A percentile compares a stretch with the other conserved stretches of the same genome.
Evolutionary conservation across 768 basidiomycete species (phyloP).

Genomic region (Leucosporidium scottii): DNA sequence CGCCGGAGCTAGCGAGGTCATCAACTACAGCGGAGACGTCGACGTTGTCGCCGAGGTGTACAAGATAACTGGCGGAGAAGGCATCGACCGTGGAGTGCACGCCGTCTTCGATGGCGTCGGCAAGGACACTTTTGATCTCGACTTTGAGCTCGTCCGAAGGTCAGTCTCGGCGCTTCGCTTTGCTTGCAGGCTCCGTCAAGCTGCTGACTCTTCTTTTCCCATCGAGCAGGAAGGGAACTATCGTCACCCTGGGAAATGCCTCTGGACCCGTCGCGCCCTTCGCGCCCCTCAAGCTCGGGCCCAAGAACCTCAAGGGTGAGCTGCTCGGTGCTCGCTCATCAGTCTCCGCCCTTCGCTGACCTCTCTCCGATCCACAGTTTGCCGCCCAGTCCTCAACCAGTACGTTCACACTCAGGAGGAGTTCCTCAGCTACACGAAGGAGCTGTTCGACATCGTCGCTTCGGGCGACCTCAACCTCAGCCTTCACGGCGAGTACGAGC

Average conservation of each 20-base stretch:
- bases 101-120: constrained; percentile 95
- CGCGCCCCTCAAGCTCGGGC: constrained; percentile 60
- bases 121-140: constrained; percentile 69
- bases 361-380: constrained; percentile 18
- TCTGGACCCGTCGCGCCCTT: constrained; percentile 76
- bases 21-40: constrained; percentile 63
- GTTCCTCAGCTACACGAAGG: constrained; percentile 55
- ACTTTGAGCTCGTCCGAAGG: constrained; percentile 29
- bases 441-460: constrained; percentile 58
- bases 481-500: constrained; percentile 66
- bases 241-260: constrained; percentile 86
- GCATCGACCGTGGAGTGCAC: constrained; percentile 49
- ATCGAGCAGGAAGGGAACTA: constrained; percentile 69
- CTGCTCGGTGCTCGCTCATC: neutral
- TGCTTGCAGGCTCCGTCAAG: no score
- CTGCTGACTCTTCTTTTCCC: constrained; percentile 50
- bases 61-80: constrained; percentile 36
- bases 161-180: constrained; percentile 8
- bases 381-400: constrained; percentile 54
- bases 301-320: constrained; percentile 71
- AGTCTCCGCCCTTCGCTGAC: neutral
- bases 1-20: constrained; percentile 78
- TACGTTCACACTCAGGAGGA: constrained; percentile 70
- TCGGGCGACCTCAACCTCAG: constrained; percentile 59
- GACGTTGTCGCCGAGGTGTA: constrained; percentile 55